Conservation (phyloP, 1,284 basidiomycete genomes). For the Naganishia sp. region DNA sequence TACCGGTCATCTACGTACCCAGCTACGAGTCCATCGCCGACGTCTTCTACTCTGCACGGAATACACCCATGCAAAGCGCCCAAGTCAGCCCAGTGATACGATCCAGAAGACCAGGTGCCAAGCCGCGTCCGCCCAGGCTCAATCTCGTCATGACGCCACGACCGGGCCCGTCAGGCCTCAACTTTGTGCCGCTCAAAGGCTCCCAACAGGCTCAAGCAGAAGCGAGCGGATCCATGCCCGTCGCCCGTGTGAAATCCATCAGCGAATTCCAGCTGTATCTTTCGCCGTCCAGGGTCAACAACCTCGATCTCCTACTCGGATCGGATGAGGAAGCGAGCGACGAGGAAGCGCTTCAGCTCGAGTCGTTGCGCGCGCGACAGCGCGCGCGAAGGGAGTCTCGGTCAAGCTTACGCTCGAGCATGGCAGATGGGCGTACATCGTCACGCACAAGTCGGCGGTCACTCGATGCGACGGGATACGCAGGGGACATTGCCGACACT, state of each 20-base stretch:
- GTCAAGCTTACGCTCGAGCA: background rate
- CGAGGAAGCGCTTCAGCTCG: slow-evolving; percentile 19
- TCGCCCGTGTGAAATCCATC: slow-evolving; percentile 8
- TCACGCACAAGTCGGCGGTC: background rate
- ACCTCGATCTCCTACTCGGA: slow-evolving; percentile 46
- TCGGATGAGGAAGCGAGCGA: slow-evolving; percentile 37
- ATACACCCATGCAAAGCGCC: slow-evolving; percentile 37
- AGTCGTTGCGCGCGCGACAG: slow-evolving; percentile 24
- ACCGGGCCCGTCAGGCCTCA: background rate
- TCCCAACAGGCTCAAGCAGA: background rate
- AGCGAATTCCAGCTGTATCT: slow-evolving; percentile 53
- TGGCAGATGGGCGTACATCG: background rate
- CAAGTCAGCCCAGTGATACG: slow-evolving; percentile 30
- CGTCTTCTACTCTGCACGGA: slow-evolving; percentile 47
- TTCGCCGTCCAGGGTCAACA: slow-evolving; percentile 49
- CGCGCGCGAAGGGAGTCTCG: slow-evolving; percentile 14
- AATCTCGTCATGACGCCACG: slow-evolving; percentile 37
- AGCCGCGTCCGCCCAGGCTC: slow-evolving; percentile 5
- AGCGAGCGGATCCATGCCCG: background rate
- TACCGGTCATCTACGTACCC: slow-evolving; percentile 1
- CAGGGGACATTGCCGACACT: background rate
- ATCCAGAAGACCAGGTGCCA: slow-evolving; percentile 9
- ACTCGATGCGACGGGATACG: background rate
- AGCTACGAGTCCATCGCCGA: slow-evolving; percentile 47
- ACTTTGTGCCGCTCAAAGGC: slow-evolving; percentile 22